These are phyloP conservation scores for Kockovaella imperatae DNA, from an alignment of 768 basidiomycete species.

Conservation along the genomic window DNA sequence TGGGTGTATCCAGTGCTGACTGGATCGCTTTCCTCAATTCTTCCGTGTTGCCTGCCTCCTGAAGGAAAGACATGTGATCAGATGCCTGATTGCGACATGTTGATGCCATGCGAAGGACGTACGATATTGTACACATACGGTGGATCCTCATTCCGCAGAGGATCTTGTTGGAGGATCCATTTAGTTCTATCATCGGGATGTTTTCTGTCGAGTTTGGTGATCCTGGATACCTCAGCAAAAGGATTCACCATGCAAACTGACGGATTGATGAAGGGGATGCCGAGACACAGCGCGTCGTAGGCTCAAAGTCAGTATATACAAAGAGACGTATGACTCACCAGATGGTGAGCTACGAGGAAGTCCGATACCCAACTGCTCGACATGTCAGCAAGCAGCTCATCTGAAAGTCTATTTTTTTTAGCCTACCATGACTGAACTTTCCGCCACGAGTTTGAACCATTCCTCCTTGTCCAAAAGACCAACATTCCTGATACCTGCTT, in stretches of 20 bases:
- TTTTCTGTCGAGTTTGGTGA: not conserved
- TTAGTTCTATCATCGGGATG: not conserved
- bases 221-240: constrained; percentile 1
- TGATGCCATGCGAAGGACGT: not conserved
- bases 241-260: not conserved
- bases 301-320: constrained; percentile 4
- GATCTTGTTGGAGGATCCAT: constrained; percentile 6
- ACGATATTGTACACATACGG: constrained; percentile 9
- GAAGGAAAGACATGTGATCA: not conserved
- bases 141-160: not conserved
- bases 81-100: too few relatives aligned
- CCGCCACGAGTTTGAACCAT: not conserved
- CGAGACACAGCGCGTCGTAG: constrained; percentile 19
- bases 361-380: constrained; percentile 11
- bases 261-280: constrained; percentile 10
- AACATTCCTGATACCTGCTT: constrained; percentile 4
- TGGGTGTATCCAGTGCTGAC: not conserved
- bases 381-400: not conserved
- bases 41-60: not conserved
- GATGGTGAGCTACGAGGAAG: constrained; percentile 10
- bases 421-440: constrained; percentile 11
- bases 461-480: not conserved
- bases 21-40: not conserved
- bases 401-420: not conserved
- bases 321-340: not conserved